Evolutionary conservation across 495 filamentous ascomycete genomes (phyloP), one percentile per base, ranked within the genome.

Genomic region (Penicillium crystallinum): DNA sequence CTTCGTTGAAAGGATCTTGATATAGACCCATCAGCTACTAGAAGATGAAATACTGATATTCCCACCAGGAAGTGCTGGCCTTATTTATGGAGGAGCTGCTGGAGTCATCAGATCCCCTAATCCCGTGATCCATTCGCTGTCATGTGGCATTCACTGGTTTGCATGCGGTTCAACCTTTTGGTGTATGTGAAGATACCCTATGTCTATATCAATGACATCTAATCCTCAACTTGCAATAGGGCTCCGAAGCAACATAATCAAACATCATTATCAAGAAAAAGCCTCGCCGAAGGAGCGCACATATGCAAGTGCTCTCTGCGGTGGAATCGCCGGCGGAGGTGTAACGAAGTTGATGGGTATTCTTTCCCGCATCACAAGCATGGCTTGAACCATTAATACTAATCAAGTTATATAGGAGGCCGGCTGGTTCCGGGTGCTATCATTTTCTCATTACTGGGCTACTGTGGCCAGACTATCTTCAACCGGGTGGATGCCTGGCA

Each of bases 71-170:
- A 71, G 75, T 44, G 72, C 79, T 33, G 93, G 92, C n/a, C 58
- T 90, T 22, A 58, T 91, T 22, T 68, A 84, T 49, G 91, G 91
- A 49, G 85, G 85, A 44, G 76, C 81, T 36, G 67, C 73, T 29
- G 89, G 87, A 22, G 84, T 89, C 25, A 58, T 90, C 27, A 77
- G 82, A 59, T 86, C 83, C 21, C 79, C 72, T 15, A 83, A 86
- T 34, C 76, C 83, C 10, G 67, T 79, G 8, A 67, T 95, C 5
- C 93, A 91, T 70, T 83, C 89, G 5, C 39, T 84, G 31, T 79
- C 83, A 47, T 81, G 84, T 25, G 86, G 88, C 31, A 72, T 87
- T 35, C 90, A 96, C 70, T 96, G 87, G 79, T 88, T 86, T 70
- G 71, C 77, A 34, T 79, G 95, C 38, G 89, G 90, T 25, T 80